A percentile compares a stretch with the other conserved stretches of the same genome.
Conservation (phyloP, 768 basidiomycete species). For the Lactarius evosmus region DNA sequence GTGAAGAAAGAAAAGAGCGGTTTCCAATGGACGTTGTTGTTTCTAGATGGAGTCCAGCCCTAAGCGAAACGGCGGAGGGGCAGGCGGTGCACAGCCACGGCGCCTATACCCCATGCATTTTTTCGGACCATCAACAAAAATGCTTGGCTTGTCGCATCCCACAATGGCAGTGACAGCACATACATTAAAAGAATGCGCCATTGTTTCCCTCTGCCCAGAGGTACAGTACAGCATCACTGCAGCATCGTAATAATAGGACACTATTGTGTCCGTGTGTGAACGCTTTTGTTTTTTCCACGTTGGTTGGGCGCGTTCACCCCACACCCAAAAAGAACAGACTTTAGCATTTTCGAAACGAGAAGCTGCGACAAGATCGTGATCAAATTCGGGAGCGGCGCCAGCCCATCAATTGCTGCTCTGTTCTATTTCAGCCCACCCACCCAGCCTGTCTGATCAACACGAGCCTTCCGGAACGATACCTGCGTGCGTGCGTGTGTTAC, state of each 20-base stretch:
- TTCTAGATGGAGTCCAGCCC: slow-evolving; percentile 5
- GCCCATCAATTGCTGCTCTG: too few species aligned
- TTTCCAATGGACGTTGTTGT: neutral
- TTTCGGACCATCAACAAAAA: neutral
- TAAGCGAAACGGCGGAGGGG: neutral
- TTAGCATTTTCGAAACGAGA: neutral
- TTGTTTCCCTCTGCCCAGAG: neutral
- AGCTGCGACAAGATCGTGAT: neutral
- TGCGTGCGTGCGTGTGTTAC: neutral
- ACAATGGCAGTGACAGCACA: neutral
- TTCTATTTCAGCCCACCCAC: neutral
- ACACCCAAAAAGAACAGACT: neutral
- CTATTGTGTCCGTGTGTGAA: neutral
- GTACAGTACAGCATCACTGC: neutral
- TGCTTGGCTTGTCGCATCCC: too few species aligned
- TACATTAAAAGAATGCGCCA: neutral
- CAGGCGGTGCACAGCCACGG: slow-evolving; percentile 2
- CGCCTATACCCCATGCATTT: neutral
- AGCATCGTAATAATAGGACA: neutral
- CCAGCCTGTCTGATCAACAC: neutral
- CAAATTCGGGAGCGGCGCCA: neutral
- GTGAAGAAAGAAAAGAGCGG: neutral
- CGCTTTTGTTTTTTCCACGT: neutral
- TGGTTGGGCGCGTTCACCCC: neutral
- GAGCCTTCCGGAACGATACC: neutral